Evolutionary conservation across 768 basidiomycete genomes (phyloP), one percentile per base, ranked within the genome.

Genomic region (Mycena galopus): DNA sequence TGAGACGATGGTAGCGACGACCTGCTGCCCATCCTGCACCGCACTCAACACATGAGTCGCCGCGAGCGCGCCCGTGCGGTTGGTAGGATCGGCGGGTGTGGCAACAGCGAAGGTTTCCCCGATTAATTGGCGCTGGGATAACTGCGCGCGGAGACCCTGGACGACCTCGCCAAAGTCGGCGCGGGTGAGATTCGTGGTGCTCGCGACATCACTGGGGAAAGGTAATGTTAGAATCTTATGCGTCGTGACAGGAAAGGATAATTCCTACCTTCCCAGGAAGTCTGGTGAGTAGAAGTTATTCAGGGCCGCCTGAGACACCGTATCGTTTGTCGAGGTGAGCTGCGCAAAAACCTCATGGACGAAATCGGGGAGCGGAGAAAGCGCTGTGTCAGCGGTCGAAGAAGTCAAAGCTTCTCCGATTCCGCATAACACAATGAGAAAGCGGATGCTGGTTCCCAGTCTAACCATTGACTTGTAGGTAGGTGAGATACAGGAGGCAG

Each of bases 41-140:
- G 55, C 55, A 56, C 30, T 56, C 4, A 59, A 17, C 14, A 67
- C 42, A 51, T 67, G 66, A n/a, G 57, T 67, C 29, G 57, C 56
- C 17, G 42, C 39, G 17, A 47, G 2, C 2, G 56, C 42, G 8
- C 66, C 66, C 7, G 42, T 59, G 42, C n/a, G 42, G 44, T 59
- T 44, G 17, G 42, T 67, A 17, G 42, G 56, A 51, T 67, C 66
- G 17, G 39, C 56, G 25, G 66, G 65, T 10, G 66, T 67, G 21
- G 66, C 57, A 37, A 67, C 33, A 3, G 59, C 57, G 30, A 33
- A 59, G 11, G 21, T 51, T 21, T 67, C 66, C 3, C 12, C 44
- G 53, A 57, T 32, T 16, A 65, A 25, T 37, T 25, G n/a, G 53
- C 65, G 61, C 29, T 62, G 17, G 27, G 61, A n/a, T 10, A 35